Evolutionary conservation across 2,329 filamentous ascomycete genomes (phyloP).

Genomic region (Alternaria longipes): DNA sequence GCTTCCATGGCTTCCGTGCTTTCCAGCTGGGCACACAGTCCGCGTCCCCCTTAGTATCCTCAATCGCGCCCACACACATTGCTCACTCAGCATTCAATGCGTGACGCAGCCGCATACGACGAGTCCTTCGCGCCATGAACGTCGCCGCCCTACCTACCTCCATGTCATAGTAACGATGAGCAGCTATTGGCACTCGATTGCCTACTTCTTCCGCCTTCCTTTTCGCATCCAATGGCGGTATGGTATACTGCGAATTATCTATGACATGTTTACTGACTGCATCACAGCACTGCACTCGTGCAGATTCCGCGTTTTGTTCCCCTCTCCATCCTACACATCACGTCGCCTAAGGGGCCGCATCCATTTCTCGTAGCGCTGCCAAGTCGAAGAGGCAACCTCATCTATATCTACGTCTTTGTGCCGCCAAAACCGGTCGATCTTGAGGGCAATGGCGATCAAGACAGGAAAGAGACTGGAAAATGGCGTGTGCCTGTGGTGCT

Average conservation of each 20-base stretch:
- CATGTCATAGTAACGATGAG: conserved; percentile 35
- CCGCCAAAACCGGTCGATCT: conserved; percentile 48
- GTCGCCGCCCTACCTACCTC: background rate
- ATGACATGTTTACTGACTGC: background rate
- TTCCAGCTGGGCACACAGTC: conserved; percentile 16
- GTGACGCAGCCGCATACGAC: conserved; percentile 3
- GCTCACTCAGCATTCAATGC: conserved; percentile 14
- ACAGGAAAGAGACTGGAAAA: conserved; percentile 32
- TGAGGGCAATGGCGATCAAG: conserved; percentile 31
- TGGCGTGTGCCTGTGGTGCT: conserved; percentile 53
- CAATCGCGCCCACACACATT: conserved; percentile 4
- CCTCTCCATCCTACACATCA: conserved; percentile 49
- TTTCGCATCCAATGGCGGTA: conserved; percentile 39
- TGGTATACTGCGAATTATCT: background rate
- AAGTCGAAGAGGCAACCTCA: conserved; percentile 49
- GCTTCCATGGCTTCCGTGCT: conserved; percentile 15
- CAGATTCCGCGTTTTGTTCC: conserved; percentile 52
- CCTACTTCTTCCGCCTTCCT: conserved; percentile 51
- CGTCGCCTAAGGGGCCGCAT: conserved; percentile 53
- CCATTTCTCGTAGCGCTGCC: conserved; percentile 54
- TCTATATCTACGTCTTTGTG: conserved; percentile 55
- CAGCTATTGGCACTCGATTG: conserved; percentile 41
- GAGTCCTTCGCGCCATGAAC: conserved; percentile 11
- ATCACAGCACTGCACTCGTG: conserved; percentile 43
- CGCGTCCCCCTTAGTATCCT: conserved; percentile 6